Base-by-base conservation (phyloP, 345 rosid species). In the Cardamine resedifolia region DNA sequence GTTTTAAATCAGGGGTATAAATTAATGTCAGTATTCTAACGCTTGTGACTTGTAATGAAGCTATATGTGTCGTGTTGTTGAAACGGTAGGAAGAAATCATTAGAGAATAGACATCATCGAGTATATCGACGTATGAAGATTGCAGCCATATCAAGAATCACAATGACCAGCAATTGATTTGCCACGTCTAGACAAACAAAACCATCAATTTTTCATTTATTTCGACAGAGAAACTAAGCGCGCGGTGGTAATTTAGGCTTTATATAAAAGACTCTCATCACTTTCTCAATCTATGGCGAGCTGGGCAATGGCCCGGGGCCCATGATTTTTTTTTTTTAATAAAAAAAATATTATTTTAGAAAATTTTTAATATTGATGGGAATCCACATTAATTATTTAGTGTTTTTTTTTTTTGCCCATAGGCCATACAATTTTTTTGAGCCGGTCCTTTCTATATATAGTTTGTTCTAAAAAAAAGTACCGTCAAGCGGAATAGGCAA, bases 131-230 rank as follows among this genome's bases (percentile, higher is more conserved):
- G 66, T 47, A 65, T 73, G 34, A 57, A 65, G 31, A 36, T 73
- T 65, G 77, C 77, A 73, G 39, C 51, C 59, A 65, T 65, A 65
- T 65, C 77, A 65, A 73, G 77, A 47, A 65, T 73, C 66, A 21
- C 66, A 48, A 24, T 64, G 39, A 56, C 39, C 21, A 33, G n/a
- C 50, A 23, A 24, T 33, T 63, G 1, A 61, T n/a, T 53, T 43
- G 27, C 61, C 76, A 44, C 70, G 41, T 60, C 7, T 62, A 30
- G 33, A 62, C 62, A 61, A 38, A 50, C n/a, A 6, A 1, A n/a
- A 38, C 43, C 14, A 18, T 68, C 41, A 26, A 24, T 21, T n/a
- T n/a, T n/a, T 19, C 41, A 61, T 41, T 53, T 53, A 41, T 38
- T 39, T 71, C 55, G 34, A 62, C 26, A 14, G 44, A 30, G 52